Conservation (phyloP, 768 basidiomycete genomes). For the Tulasnella sp. region DNA sequence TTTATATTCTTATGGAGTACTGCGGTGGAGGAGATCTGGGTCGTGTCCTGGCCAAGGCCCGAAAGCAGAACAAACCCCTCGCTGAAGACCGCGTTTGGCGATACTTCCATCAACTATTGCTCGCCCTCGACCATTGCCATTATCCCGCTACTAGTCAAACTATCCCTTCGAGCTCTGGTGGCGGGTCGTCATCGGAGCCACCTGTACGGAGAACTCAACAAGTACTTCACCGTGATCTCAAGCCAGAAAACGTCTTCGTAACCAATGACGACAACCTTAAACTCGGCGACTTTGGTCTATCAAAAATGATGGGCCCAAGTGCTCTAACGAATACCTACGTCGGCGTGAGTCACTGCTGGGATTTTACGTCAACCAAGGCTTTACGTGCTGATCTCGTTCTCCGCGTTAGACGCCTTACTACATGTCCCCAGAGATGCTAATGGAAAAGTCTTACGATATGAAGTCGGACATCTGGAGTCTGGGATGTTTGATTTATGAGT, state of each 20-base stretch:
- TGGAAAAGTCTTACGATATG: constrained; percentile 94
- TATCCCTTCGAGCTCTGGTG: neutral
- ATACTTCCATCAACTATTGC: constrained; percentile 89
- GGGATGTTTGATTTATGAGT: constrained; percentile 93
- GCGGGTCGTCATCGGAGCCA: neutral
- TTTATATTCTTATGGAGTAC: constrained; percentile 99
- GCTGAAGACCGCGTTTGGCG: constrained; percentile 94
- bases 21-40: constrained; percentile 96
- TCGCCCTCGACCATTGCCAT: constrained; percentile 90
- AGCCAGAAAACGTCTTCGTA: constrained; percentile 98
- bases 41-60: constrained; percentile 31
- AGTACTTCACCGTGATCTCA: constrained; percentile 90
- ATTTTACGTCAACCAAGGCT: neutral
- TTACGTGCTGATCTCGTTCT: neutral
- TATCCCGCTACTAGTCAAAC: constrained; percentile 55
- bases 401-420: constrained; percentile 88
- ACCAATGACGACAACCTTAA: constrained; percentile 82
- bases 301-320: constrained; percentile 82
- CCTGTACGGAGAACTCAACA: constrained; percentile 28
- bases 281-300: constrained; percentile 94
- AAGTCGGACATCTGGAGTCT: constrained; percentile 99
- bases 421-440: constrained; percentile 98
- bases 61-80: constrained; percentile 52
- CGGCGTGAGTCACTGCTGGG: constrained; percentile 55
- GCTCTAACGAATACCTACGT: constrained; percentile 96